Conservation (phyloP, 352 stramenopile species). For the Blastocystis sp. region DNA sequence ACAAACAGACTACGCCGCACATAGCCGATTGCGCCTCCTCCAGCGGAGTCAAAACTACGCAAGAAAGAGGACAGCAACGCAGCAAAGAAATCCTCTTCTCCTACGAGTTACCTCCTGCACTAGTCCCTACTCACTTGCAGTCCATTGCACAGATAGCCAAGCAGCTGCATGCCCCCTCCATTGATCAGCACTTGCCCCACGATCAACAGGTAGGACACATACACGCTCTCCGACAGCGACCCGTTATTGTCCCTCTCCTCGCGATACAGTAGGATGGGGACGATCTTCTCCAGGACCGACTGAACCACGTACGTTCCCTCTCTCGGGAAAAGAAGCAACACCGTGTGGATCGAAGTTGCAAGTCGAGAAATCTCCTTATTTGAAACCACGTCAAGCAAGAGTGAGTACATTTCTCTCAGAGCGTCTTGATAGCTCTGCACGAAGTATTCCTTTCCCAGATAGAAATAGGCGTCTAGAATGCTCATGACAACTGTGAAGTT, state of each 20-base stretch:
- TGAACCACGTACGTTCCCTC: not conserved
- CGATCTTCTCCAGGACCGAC: not conserved
- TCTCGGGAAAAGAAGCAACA: not conserved
- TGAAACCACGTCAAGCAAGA: not conserved
- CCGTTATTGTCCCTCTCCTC: not conserved
- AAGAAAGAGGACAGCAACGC: not conserved
- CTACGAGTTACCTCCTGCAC: not conserved
- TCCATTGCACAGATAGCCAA: not conserved
- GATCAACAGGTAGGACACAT: slow-evolving; percentile 17
- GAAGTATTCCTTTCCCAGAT: not conserved
- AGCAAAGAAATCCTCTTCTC: not conserved
- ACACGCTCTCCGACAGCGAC: not conserved
- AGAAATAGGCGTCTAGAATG: slow-evolving; percentile 1
- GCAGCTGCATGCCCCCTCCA: not conserved
- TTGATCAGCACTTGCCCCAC: not conserved
- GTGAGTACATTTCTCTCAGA: not conserved
- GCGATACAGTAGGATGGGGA: not conserved
- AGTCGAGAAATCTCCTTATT: not conserved
- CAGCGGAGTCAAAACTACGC: slow-evolving; percentile 16
- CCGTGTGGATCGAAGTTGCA: slow-evolving; percentile 9
- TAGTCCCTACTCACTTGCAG: not conserved
- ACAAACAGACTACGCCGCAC: slow-evolving; percentile 29
- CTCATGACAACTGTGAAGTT: not conserved
- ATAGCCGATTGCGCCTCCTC: slow-evolving; percentile 31
- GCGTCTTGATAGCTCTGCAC: not conserved